Evolutionary conservation across 257 asterid genomes (phyloP), one percentile per base, ranked within the genome.

Genomic region (Salvia rosmarinus): DNA sequence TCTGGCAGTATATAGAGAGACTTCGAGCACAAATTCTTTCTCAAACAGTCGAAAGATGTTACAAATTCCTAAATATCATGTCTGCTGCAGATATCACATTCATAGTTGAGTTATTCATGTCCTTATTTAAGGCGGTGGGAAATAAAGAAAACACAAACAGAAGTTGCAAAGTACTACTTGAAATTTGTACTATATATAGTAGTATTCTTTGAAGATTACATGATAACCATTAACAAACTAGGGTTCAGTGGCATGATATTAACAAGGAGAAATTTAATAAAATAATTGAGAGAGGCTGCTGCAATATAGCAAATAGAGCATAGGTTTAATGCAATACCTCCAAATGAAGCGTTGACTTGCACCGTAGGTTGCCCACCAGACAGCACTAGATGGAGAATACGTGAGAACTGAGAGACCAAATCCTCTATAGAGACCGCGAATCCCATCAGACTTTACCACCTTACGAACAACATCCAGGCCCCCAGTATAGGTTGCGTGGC

Each of bases 361-460:
- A 44, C 99, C 99, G 79, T 95, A 95, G 82, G 91, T 89, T 69
- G 98, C 99, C 99, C 99, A 95, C 99, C 99, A 95, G 67, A 91
- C 98, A 77, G 97, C 99, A 88, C 97, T 95, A 25, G 98, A 89
- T 28, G 99, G 99, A 16, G 97, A 87, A 79, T 89, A 89, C 34
- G 99, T 95, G 83, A 89, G 68, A 72, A 89, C 90, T 66, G 99
- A 95, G 4, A 95, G 91, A 74, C 99, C 91, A 77, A 89, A 95
- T 68, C 99, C 99, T 84, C 99, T 82, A 69, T 95, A 95, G 44
- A 95, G 70, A 74, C 99, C 99, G 34, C 96, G 93, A 75, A 91
- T 58, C 50, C 99, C 99, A 64, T 95, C 98, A 28, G 95, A 16
- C 80, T 91, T 91, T 65, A 95, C 20, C 75, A 95, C 81, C 75